Base-by-base conservation (phyloP, 1,284 basidiomycete genomes). In the Salmacisia buchloeana region DNA sequence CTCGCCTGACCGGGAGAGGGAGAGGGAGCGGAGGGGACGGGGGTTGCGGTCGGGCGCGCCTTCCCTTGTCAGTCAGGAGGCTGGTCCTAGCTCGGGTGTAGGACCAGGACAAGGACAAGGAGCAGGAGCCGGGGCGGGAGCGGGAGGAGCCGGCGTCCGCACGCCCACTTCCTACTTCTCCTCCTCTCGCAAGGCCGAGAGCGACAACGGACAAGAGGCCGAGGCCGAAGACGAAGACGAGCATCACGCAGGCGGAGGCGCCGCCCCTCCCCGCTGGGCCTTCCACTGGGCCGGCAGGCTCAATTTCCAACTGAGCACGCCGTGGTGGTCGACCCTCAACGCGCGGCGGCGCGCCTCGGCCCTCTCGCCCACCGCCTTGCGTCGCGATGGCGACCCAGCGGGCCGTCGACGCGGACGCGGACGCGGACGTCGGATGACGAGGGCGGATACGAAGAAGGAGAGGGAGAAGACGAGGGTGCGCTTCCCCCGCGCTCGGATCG, bases 401-500 rank as follows among this genome's bases (percentile, higher is more conserved):
- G n/a, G n/a, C n/a, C n/a, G 9, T 27, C 27, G 23, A 29, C 23
- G 9, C 4, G 9, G 23, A 49, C 9, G 27, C 23, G 23, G 9
- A 49, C n/a, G 21, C 15, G 21, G 13, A 46, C n/a, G n/a, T n/a
- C n/a, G n/a, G 21, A 9, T 9, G 43, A 3, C n/a, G 29, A 27
- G 7, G 29, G 23, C 46, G 23, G n/a, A n/a, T n/a, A n/a, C n/a
- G 27, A 49, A 31, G 46, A 49, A 49, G 23, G 13, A 49, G 21
- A 25, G 46, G 23, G 23, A 31, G 9, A n/a, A n/a, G n/a, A n/a
- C n/a, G n/a, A n/a, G n/a, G n/a, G n/a, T n/a, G n/a, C n/a, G n/a
- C n/a, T n/a, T n/a, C n/a, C n/a, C n/a, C n/a, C 46, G 46, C 13
- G 46, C 46, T 49, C 46, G 25, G 7, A 49, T 49, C 25, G 46